Conservation (phyloP, 169 alveolate species). For the Cryptosporidium tyzzeri region DNA sequence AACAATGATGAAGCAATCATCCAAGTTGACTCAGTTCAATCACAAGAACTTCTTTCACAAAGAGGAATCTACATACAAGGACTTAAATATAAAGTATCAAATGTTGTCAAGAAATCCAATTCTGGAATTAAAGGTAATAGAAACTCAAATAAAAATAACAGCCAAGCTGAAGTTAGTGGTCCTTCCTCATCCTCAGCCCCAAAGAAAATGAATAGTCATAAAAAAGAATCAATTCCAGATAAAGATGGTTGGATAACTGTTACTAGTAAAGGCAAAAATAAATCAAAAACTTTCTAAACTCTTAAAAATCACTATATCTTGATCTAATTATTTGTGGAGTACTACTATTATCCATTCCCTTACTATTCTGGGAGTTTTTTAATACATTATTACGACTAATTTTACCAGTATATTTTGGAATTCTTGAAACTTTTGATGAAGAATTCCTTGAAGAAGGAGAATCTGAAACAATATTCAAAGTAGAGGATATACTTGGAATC, state of each 20-base stretch:
- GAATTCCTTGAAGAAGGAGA: constrained; percentile 66
- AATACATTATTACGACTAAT: neutral
- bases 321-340: constrained; percentile 19
- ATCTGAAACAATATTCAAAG: constrained; percentile 31
- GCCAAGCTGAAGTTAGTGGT: neutral
- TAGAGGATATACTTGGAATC: constrained; percentile 37
- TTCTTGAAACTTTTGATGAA: constrained; percentile 61
- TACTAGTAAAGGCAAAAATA: constrained; percentile 4
- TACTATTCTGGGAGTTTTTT: neutral
- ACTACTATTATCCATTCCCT: neutral
- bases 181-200: neutral
- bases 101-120: neutral
- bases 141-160: neutral
- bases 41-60: constrained; percentile 56
- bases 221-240: constrained; percentile 25
- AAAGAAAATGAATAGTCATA: constrained; percentile 1
- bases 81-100: constrained; percentile 43
- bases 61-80: constrained; percentile 71
- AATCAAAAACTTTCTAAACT: constrained; percentile 14
- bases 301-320: constrained; percentile 13
- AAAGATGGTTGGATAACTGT: constrained; percentile 74
- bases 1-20: constrained; percentile 26
- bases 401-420: constrained; percentile 28
- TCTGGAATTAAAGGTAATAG: neutral
- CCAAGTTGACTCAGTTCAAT: constrained; percentile 63